phyloP scores from a whole-genome alignment of 257 asterid genomes.

The Henckelia pumila region DNA sequence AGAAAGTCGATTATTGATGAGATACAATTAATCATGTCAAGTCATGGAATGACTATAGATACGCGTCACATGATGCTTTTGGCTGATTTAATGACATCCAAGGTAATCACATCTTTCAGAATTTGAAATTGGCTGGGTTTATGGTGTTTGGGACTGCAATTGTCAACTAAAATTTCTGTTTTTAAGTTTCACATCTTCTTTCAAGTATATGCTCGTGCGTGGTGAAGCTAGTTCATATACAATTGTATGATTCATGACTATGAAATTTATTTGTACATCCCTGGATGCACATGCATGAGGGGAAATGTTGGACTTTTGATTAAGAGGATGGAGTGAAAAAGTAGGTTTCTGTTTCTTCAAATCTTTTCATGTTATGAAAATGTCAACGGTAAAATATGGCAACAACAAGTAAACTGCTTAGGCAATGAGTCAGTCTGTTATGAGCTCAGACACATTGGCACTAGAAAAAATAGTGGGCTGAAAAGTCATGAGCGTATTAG shows the following conservation, averaged over 20 bases:
- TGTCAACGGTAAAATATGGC: neutral
- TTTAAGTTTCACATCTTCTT: neutral
- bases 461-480: neutral
- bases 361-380: neutral
- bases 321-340: neutral
- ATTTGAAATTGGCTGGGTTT: conserved; percentile 3
- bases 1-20: conserved; percentile 67
- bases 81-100: conserved; percentile 90
- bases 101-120: conserved; percentile 41
- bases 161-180: neutral
- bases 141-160: neutral
- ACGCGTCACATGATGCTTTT: conserved; percentile 96
- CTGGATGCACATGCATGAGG: neutral
- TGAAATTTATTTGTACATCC: neutral
- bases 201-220: neutral
- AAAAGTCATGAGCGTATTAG: neutral
- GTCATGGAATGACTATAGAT: conserved; percentile 89
- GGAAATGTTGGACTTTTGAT: neutral
- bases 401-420: neutral
- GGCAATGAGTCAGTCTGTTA: neutral
- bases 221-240: neutral
- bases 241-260: neutral
- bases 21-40: conserved; percentile 69
- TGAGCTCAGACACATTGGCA: neutral
- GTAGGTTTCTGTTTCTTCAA: neutral